phyloP scores from a whole-genome alignment of 2,329 filamentous ascomycete genomes.

The Fusarium multiceps region DNA sequence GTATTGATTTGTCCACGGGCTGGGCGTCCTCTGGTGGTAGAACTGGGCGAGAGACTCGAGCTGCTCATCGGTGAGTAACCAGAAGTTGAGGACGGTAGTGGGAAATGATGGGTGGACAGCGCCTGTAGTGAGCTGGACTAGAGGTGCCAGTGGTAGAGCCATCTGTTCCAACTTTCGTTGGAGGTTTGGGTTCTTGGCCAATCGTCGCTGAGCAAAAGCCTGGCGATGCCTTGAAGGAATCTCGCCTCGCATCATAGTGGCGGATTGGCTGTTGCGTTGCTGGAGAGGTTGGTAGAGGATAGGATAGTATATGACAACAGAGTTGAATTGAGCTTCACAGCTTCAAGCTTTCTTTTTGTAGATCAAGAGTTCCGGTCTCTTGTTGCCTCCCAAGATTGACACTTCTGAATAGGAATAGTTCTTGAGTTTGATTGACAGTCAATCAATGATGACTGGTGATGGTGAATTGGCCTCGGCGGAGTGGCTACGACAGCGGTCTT shows the following conservation, averaged over 20 bases:
- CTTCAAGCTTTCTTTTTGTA: conserved; percentile 17
- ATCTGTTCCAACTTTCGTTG: conserved; percentile 72
- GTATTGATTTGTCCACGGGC: conserved; percentile 67
- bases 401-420: conserved; percentile 19
- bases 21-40: conserved; percentile 76
- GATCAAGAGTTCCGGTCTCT: conserved; percentile 8
- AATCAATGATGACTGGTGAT: conserved; percentile 3
- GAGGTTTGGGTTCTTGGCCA: conserved; percentile 63
- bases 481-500: conserved; percentile 30
- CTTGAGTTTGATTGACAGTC: conserved; percentile 18
- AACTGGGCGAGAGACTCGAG: conserved; percentile 77
- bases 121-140: conserved; percentile 72
- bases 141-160: conserved; percentile 72
- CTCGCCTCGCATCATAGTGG: conserved; percentile 51
- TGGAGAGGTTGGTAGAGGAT: not conserved
- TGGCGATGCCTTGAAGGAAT: conserved; percentile 50
- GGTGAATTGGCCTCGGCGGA: conserved; percentile 28
- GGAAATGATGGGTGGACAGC: conserved; percentile 74
- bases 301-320: not conserved
- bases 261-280: conserved; percentile 11
- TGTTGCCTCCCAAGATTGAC: not conserved
- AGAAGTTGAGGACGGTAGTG: conserved; percentile 74
- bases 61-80: conserved; percentile 77
- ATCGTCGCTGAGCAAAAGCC: conserved; percentile 47
- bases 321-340: not conserved